A percentile compares a stretch with the other conserved stretches of the same genome.
phyloP scores from a whole-genome alignment of 108 stramenopile genomes.

The Chaetoceros tenuissimus region DNA sequence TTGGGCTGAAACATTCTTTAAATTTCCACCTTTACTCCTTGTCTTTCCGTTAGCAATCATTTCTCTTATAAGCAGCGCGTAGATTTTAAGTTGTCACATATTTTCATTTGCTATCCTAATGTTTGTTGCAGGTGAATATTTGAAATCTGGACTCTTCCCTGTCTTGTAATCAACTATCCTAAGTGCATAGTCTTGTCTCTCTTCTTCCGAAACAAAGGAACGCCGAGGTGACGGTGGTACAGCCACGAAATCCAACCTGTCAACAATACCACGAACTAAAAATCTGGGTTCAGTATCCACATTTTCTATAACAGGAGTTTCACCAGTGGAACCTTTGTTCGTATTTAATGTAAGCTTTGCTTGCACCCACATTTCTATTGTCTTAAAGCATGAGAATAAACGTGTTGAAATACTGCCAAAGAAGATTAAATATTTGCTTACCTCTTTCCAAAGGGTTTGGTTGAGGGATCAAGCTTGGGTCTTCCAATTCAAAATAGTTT shows the following conservation, averaged over 20 bases:
- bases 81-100: conserved; percentile 82
- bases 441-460: conserved; percentile 62
- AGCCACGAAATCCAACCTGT: conserved; percentile 70
- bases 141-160: conserved; percentile 79
- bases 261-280: conserved; percentile 72
- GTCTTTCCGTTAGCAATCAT: conserved; percentile 25
- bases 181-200: conserved; percentile 22
- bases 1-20: conserved; percentile 1
- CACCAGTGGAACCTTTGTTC: conserved; percentile 1
- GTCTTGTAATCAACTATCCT: conserved; percentile 85
- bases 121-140: conserved; percentile 65
- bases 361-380: conserved; percentile 3
- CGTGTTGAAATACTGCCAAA: too few relatives aligned
- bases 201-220: not conserved
- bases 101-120: conserved; percentile 59
- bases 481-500: conserved; percentile 72
- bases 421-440: too few relatives aligned
- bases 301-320: not conserved
- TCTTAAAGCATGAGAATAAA: too few relatives aligned
- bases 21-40: conserved; percentile 1
- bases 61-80: conserved; percentile 67
- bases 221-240: conserved; percentile 1
- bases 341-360: not conserved
- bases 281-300: conserved; percentile 14
- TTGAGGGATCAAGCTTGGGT: conserved; percentile 33